phyloP scores from a whole-genome alignment of 169 alveolate species.

The Babesia gibsoni region DNA sequence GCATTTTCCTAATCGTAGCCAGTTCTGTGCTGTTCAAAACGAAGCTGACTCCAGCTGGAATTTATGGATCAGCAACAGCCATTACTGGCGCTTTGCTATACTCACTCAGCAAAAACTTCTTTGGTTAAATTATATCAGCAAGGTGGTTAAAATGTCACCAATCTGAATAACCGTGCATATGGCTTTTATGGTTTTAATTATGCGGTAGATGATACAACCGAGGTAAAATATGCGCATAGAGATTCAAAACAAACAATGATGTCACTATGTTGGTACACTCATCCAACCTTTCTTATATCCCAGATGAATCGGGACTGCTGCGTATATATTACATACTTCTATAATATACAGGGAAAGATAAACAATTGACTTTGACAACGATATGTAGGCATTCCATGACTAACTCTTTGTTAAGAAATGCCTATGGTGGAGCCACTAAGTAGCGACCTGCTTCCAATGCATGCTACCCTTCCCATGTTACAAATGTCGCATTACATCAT shows the following conservation, averaged over 20 bases:
- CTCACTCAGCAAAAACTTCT: conserved; percentile 55
- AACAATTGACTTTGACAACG: no score
- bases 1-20: conserved; percentile 63
- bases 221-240: no score
- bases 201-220: not conserved
- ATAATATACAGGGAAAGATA: no score
- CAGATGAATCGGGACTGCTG: no score
- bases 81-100: conserved; percentile 74
- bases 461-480: no score
- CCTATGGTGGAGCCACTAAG: no score
- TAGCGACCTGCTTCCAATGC: no score
- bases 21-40: conserved; percentile 66
- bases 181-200: not conserved
- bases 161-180: not conserved
- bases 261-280: not conserved
- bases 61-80: conserved; percentile 75
- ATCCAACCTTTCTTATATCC: not conserved
- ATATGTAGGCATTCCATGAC: no score
- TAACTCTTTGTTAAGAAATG: no score
- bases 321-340: no score
- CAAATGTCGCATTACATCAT: no score
- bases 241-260: no score
- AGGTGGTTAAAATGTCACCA: not conserved
- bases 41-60: conserved; percentile 66
- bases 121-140: not conserved